phyloP scores from a whole-genome alignment of 1,284 basidiomycete genomes.

The Ceratobasidium sp. region DNA sequence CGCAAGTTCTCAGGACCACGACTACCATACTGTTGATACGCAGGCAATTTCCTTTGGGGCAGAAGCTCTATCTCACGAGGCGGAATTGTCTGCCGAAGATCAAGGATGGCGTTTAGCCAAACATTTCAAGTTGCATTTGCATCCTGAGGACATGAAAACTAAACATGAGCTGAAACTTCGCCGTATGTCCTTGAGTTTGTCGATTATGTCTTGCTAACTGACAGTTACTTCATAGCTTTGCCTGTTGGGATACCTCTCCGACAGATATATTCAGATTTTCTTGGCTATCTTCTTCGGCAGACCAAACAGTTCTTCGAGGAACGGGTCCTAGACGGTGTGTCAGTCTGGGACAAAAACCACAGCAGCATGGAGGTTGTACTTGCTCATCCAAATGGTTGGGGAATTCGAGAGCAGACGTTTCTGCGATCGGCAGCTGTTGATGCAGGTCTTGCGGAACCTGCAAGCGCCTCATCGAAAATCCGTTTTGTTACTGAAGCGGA shows the following conservation, averaged over 20 bases:
- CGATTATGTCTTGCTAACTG: background rate
- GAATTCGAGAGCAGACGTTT: conserved; percentile 32
- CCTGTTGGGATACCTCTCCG: conserved; percentile 11
- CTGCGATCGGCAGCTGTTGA: conserved; percentile 31
- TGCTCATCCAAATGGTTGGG: conserved; percentile 41
- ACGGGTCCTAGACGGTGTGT: conserved; percentile 18
- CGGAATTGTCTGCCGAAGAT: conserved; percentile 21
- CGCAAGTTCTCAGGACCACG: background rate
- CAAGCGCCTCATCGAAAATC: conserved; percentile 18
- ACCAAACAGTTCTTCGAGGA: conserved; percentile 32
- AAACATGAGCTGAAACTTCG: background rate
- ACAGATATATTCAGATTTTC: conserved; percentile 34
- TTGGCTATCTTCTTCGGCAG: conserved; percentile 36
- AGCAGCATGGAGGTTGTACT: conserved; percentile 30
- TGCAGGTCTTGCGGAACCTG: background rate
- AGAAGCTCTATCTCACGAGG: conserved; percentile 6
- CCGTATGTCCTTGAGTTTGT: background rate
- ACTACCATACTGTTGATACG: no score
- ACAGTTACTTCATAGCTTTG: background rate
- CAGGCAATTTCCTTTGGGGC: conserved; percentile 36
- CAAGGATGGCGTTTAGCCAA: conserved; percentile 35
- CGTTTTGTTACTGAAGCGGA: conserved; percentile 42
- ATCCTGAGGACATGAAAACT: conserved; percentile 32
- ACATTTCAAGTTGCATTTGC: conserved; percentile 38
- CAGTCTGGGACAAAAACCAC: conserved; percentile 14